phyloP scores from a whole-genome alignment of 208 protist species.

The Trichomonas gallinae region DNA sequence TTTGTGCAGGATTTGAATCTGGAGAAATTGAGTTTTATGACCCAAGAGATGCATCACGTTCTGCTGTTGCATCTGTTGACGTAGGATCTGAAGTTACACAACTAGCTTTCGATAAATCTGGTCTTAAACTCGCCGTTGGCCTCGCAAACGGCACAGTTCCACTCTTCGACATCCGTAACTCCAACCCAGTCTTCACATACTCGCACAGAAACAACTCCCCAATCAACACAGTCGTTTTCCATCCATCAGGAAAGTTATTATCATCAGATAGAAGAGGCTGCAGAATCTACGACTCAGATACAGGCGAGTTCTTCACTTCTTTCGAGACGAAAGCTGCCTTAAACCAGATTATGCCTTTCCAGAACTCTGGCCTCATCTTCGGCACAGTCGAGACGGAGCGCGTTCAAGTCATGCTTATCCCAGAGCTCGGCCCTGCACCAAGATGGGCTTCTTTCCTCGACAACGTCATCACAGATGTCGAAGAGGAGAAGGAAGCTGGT shows the following conservation, averaged over 20 bases:
- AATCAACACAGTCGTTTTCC: not conserved
- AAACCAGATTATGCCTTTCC: not conserved
- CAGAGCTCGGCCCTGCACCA: not conserved
- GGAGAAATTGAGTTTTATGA: not conserved
- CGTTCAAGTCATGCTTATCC: not conserved
- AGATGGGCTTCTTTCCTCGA: not conserved
- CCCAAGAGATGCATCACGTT: not conserved
- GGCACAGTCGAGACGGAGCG: not conserved
- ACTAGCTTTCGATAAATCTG: not conserved
- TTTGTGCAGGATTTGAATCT: not conserved
- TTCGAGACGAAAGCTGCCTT: not conserved
- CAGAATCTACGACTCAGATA: not conserved
- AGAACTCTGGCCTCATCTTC: not conserved
- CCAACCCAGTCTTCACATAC: not conserved
- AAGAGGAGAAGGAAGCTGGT: not conserved
- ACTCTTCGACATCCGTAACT: not conserved
- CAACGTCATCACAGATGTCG: not conserved
- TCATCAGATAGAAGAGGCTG: not conserved
- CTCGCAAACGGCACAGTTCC: not conserved
- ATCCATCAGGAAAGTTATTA: not conserved
- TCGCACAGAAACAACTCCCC: not conserved
- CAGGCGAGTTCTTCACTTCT: not conserved
- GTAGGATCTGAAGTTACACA: not conserved
- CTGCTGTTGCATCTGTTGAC: not conserved
- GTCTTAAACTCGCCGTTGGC: not conserved